These are phyloP conservation scores for Fonsecaea multimorphosa DNA, from an alignment of 2,329 filamentous ascomycete genomes.

Conservation along the genomic window DNA sequence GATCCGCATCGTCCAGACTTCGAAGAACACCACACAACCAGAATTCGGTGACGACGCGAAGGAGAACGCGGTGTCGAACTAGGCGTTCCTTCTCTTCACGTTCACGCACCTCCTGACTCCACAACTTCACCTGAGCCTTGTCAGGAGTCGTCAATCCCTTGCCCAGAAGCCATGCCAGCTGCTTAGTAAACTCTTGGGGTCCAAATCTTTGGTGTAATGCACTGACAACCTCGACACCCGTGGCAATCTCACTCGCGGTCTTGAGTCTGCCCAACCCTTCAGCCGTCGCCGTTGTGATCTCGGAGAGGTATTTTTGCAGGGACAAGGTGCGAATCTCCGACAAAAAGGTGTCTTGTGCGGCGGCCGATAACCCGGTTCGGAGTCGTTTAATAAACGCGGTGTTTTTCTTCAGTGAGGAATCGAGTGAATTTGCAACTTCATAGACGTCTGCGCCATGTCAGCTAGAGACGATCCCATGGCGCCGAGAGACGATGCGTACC, in stretches of 20 bases:
- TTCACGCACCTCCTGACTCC: slow-evolving; percentile 82
- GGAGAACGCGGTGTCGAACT: slow-evolving; percentile 79
- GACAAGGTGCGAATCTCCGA: slow-evolving; percentile 90
- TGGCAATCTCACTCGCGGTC: slow-evolving; percentile 86
- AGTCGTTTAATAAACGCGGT: slow-evolving; percentile 97
- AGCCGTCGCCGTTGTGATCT: slow-evolving; percentile 94
- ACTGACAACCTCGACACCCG: slow-evolving; percentile 89
- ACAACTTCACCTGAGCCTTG: slow-evolving; percentile 77
- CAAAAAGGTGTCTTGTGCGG: slow-evolving; percentile 81
- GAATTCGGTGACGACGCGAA: slow-evolving; percentile 90
- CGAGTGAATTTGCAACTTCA: slow-evolving; percentile 76
- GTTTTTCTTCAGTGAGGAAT: slow-evolving; percentile 97
- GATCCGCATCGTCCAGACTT: slow-evolving; percentile 74
- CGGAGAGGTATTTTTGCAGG: slow-evolving; percentile 93
- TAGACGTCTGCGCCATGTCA: slow-evolving; percentile 70
- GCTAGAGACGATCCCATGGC: background rate
- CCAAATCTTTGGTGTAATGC: slow-evolving; percentile 96
- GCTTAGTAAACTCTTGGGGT: slow-evolving; percentile 85
- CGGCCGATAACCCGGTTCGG: slow-evolving; percentile 82
- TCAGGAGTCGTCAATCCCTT: slow-evolving; percentile 91
- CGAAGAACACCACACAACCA: slow-evolving; percentile 91
- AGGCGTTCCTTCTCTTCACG: slow-evolving; percentile 95
- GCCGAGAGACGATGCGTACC: slow-evolving; percentile 59
- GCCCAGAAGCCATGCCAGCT: slow-evolving; percentile 89
- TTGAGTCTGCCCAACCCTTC: slow-evolving; percentile 93